Conservation (phyloP, 2,329 filamentous ascomycete species). For the Fusarium vanettenii region DNA sequence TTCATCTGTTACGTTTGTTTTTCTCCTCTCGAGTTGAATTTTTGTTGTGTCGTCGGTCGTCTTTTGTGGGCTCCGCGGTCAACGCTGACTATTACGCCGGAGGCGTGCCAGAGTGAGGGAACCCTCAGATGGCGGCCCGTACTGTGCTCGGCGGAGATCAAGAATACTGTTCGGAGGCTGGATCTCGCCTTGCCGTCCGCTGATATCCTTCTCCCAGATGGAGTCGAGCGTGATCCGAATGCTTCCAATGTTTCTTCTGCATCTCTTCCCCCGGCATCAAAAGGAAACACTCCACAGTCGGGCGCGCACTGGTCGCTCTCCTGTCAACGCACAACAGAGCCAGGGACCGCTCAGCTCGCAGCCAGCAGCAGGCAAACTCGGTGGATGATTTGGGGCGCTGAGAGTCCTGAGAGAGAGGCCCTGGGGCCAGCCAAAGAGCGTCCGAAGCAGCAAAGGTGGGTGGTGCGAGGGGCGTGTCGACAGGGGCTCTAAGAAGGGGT, state of each 20-base stretch:
- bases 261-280: constrained; percentile 10
- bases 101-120: constrained; percentile 16
- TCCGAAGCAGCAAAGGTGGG: constrained; percentile 34
- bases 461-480: constrained; percentile 42
- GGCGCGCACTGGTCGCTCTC: constrained; percentile 44
- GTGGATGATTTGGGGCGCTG: constrained; percentile 41
- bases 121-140: constrained; percentile 9
- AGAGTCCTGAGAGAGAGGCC: background rate
- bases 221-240: constrained; percentile 8
- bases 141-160: constrained; percentile 28
- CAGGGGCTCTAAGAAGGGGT: constrained; percentile 37
- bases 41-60: constrained; percentile 12
- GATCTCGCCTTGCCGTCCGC: constrained; percentile 15
- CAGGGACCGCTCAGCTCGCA: constrained; percentile 40
- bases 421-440: constrained; percentile 30
- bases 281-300: constrained; percentile 35
- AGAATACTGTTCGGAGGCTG: constrained; percentile 23
- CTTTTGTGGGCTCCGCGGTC: background rate
- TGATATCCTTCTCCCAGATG: constrained; percentile 22
- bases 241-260: constrained; percentile 27
- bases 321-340: constrained; percentile 42
- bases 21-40: background rate
- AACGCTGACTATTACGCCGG: constrained; percentile 19
- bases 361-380: constrained; percentile 27
- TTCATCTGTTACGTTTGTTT: background rate